A percentile compares a stretch with the other conserved stretches of the same genome.
Evolutionary conservation across 345 rosid species (phyloP).

Genomic region (Jatropha curcas): DNA sequence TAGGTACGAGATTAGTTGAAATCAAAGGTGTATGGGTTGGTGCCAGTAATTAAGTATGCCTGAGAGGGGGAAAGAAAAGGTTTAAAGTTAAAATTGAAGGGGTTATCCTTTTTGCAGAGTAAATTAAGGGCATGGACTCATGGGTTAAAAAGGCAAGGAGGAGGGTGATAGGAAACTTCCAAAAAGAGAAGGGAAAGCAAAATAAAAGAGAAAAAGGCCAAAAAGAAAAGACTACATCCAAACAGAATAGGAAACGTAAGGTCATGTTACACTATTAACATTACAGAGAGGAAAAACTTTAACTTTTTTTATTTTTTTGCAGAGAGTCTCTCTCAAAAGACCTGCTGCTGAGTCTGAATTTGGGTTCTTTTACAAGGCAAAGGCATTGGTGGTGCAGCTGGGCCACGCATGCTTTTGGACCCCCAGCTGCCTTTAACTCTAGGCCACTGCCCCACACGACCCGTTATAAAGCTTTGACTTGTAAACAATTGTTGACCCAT

Average conservation of each 20-base stretch:
- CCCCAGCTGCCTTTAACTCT: neutral
- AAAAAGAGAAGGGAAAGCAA: slow-evolving; percentile 30
- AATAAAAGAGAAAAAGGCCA: slow-evolving; percentile 17
- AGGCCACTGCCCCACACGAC: too few species aligned
- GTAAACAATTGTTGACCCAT: slow-evolving; percentile 13
- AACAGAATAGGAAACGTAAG: slow-evolving; percentile 15
- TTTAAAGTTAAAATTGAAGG: slow-evolving; percentile 5
- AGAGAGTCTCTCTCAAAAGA: slow-evolving; percentile 26
- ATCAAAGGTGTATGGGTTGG: too few species aligned
- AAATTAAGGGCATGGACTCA: neutral
- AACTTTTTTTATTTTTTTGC: slow-evolving; percentile 14
- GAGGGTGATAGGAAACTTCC: slow-evolving; percentile 42
- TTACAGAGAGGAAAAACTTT: neutral
- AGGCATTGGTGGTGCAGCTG: slow-evolving; percentile 7
- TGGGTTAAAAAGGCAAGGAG: neutral
- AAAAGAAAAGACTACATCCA: slow-evolving; percentile 19
- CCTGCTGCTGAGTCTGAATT: slow-evolving; percentile 11
- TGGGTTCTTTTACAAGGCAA: slow-evolving; percentile 22
- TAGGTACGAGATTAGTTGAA: too few species aligned
- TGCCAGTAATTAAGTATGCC: neutral
- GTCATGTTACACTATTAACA: slow-evolving; percentile 13
- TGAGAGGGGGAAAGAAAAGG: neutral
- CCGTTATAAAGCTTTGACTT: slow-evolving; percentile 67
- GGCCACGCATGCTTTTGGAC: slow-evolving; percentile 33
- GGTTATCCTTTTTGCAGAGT: neutral